These are phyloP conservation scores for Phytopythium chamaehyphon DNA, from an alignment of 352 stramenopile genomes.

Conservation along the genomic window DNA sequence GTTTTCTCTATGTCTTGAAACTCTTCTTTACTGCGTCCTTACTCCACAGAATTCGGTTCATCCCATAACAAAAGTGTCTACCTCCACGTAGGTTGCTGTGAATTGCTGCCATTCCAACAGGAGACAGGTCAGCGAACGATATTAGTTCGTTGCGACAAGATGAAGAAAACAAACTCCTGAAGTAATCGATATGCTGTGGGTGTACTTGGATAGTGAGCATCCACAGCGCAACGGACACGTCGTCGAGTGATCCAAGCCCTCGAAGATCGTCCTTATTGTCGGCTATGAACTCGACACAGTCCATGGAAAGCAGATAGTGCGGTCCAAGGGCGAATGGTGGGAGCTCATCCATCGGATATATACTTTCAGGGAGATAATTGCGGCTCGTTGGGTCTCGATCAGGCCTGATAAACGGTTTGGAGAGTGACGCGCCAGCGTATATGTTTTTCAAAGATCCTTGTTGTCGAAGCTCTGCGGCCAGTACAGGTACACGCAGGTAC, in stretches of 20 bases:
- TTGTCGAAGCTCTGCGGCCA: slow-evolving; percentile 7
- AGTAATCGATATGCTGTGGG: slow-evolving; percentile 17
- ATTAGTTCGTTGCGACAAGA: slow-evolving; percentile 22
- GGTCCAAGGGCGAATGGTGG: slow-evolving; percentile 37
- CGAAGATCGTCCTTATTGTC: slow-evolving; percentile 27
- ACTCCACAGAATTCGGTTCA: slow-evolving; percentile 16
- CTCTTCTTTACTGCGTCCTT: background rate
- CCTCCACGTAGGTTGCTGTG: slow-evolving; percentile 16
- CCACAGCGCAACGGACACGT: slow-evolving; percentile 63
- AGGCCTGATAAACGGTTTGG: slow-evolving; percentile 13
- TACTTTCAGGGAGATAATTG: slow-evolving; percentile 27
- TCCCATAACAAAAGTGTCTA: slow-evolving; percentile 15
- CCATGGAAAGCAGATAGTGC: slow-evolving; percentile 51
- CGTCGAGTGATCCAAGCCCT: slow-evolving; percentile 43
- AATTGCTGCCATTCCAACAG: slow-evolving; percentile 17
- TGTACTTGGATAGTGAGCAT: slow-evolving; percentile 46
- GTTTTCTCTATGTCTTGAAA: too few relatives aligned
- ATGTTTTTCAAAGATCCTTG: slow-evolving; percentile 20
- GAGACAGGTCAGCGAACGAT: slow-evolving; percentile 26
- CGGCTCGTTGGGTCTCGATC: slow-evolving; percentile 18
- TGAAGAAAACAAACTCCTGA: slow-evolving; percentile 4
- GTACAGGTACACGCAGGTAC: slow-evolving; percentile 34
- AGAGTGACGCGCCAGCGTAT: slow-evolving; percentile 17
- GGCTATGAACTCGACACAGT: slow-evolving; percentile 36
- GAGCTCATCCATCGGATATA: slow-evolving; percentile 29